Evolutionary conservation across 805 yeast species (phyloP).

Genomic region (Metschnikowia arizonensis): DNA sequence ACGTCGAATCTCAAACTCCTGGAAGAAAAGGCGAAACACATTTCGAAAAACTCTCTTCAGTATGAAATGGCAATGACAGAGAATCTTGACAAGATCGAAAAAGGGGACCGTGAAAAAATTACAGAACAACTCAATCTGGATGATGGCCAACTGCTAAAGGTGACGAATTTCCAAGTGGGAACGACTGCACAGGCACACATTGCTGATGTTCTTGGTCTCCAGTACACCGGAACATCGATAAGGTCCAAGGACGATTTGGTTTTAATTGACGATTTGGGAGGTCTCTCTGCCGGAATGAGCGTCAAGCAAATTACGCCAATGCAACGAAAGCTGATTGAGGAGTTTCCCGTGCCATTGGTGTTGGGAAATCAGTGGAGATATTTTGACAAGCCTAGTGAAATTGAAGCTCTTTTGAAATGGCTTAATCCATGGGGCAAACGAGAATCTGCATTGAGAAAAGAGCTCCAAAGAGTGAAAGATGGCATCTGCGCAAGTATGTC

Average conservation of each 20-base stretch:
- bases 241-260: conserved; percentile 5
- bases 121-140: conserved; percentile 7
- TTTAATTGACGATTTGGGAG: conserved; percentile 14
- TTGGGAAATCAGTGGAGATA: conserved; percentile 63
- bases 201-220: conserved; percentile 3
- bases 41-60: conserved; percentile 6
- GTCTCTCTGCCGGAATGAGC: conserved; percentile 12
- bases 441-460: conserved; percentile 64
- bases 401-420: conserved; percentile 58
- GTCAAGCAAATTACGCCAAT: conserved; percentile 27
- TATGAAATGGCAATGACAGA: conserved; percentile 2
- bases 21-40: conserved; percentile 14
- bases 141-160: conserved; percentile 11
- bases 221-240: conserved; percentile 17
- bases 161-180: conserved; percentile 23
- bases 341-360: conserved; percentile 53
- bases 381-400: conserved; percentile 57
- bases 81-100: conserved; percentile 6
- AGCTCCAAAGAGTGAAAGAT: conserved; percentile 49
- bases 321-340: conserved; percentile 67
- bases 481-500: conserved; percentile 51
- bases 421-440: conserved; percentile 71
- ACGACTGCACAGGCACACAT: conserved; percentile 2
- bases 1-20: conserved; percentile 20
- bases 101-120: conserved; percentile 19